phyloP scores from a whole-genome alignment of 805 yeast genomes.

The Ogataea paraovalis region DNA sequence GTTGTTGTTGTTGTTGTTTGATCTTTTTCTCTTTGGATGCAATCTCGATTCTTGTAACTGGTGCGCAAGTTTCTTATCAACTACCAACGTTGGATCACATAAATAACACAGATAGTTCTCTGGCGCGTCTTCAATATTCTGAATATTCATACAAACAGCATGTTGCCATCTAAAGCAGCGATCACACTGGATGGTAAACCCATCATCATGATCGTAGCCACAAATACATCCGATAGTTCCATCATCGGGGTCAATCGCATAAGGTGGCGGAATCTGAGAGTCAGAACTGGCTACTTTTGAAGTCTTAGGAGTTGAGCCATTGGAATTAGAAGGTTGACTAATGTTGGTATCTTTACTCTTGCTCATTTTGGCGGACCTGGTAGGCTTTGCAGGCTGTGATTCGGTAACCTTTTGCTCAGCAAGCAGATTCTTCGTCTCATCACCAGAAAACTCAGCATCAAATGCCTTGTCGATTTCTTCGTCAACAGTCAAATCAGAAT shows the following conservation, averaged over 20 bases:
- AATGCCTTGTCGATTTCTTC: neutral
- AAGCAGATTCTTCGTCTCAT: neutral
- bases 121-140: conserved; percentile 69
- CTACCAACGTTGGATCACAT: conserved; percentile 51
- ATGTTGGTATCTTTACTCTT: too few relatives aligned
- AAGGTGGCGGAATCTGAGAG: conserved; percentile 30
- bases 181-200: conserved; percentile 93
- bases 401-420: neutral
- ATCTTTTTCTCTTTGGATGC: conserved; percentile 30
- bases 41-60: conserved; percentile 32
- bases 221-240: conserved; percentile 90
- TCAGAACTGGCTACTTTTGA: conserved; percentile 7
- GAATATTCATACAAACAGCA: conserved; percentile 81
- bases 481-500: neutral
- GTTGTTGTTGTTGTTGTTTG: conserved; percentile 10
- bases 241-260: conserved; percentile 73
- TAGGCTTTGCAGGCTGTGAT: too few relatives aligned
- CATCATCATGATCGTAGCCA: conserved; percentile 83
- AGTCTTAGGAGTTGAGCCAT: neutral
- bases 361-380: too few relatives aligned
- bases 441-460: neutral
- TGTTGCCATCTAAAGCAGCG: conserved; percentile 93
- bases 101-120: conserved; percentile 76
- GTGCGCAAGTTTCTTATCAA: conserved; percentile 37
- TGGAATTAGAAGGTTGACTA: neutral